A percentile compares a stretch with the other conserved stretches of the same genome.
These are phyloP conservation scores for Kluyveromyces sp. DNA, from an alignment of 1,139 yeast genomes.

Conservation along the genomic window DNA sequence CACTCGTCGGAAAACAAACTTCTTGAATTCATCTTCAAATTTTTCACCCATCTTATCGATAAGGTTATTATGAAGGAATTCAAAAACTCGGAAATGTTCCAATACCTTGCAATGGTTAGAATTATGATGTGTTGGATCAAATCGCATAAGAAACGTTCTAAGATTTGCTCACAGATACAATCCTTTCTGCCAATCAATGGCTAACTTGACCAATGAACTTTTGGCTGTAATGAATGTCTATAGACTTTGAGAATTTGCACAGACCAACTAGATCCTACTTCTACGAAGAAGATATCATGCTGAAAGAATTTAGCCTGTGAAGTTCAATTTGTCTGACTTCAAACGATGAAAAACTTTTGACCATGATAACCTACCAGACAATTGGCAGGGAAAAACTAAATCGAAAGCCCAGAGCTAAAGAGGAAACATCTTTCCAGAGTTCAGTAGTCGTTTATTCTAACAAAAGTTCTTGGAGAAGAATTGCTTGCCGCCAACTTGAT, in stretches of 20 bases:
- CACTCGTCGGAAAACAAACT: slow-evolving; percentile 7
- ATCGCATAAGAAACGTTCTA: slow-evolving; percentile 37
- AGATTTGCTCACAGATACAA: slow-evolving; percentile 34
- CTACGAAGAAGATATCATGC: slow-evolving; percentile 55
- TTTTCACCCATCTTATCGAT: slow-evolving; percentile 19
- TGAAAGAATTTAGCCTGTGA: slow-evolving; percentile 52
- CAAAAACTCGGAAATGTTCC: slow-evolving; percentile 19
- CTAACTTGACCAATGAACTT: slow-evolving; percentile 31
- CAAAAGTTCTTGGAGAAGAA: slow-evolving; percentile 30
- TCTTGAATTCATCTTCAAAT: slow-evolving; percentile 22
- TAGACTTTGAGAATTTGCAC: slow-evolving; percentile 3
- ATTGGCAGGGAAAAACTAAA: slow-evolving; percentile 22
- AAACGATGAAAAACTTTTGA: slow-evolving; percentile 40
- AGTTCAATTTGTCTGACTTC: slow-evolving; percentile 50
- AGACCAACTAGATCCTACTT: slow-evolving; percentile 43
- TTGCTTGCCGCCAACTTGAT: slow-evolving; percentile 27
- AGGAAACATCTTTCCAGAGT: slow-evolving; percentile 35
- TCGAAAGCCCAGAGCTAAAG: slow-evolving; percentile 22
- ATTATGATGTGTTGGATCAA: slow-evolving; percentile 49
- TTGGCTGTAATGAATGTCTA: slow-evolving; percentile 13
- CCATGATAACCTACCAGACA: slow-evolving; percentile 24
- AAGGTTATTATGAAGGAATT: slow-evolving; percentile 21
- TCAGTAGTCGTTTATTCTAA: slow-evolving; percentile 34
- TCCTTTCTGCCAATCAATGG: slow-evolving; percentile 32
- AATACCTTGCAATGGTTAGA: slow-evolving; percentile 34